A percentile compares a stretch with the other conserved stretches of the same genome.
These are phyloP conservation scores for Monosporascus ibericus DNA, from an alignment of 2,329 filamentous ascomycete species.

Conservation along the genomic window DNA sequence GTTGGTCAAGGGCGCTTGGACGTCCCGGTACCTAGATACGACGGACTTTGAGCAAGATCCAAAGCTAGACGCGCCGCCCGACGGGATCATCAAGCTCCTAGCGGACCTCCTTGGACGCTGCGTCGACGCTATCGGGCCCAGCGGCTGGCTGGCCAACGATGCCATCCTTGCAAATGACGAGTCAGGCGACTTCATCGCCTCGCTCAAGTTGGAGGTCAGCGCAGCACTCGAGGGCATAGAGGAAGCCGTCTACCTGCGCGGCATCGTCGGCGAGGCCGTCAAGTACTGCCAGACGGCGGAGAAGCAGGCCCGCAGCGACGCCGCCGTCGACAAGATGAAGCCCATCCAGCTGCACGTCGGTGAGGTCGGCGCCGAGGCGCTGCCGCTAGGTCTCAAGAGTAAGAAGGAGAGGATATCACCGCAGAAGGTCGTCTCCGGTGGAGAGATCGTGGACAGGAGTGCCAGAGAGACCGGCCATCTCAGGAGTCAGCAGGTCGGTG, in stretches of 20 bases:
- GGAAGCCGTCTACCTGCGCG: slow-evolving; percentile 59
- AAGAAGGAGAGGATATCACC: slow-evolving; percentile 39
- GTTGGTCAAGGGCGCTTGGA: slow-evolving; percentile 71
- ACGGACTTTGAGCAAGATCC: slow-evolving; percentile 40
- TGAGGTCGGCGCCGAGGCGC: slow-evolving; percentile 38
- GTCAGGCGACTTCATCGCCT: slow-evolving; percentile 57
- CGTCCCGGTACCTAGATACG: slow-evolving; percentile 60
- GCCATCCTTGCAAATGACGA: slow-evolving; percentile 46
- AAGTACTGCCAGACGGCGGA: slow-evolving; percentile 46
- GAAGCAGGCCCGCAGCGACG: slow-evolving; percentile 10
- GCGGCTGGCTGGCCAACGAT: slow-evolving; percentile 66
- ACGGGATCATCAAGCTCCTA: slow-evolving; percentile 65
- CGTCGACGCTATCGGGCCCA: slow-evolving; percentile 67
- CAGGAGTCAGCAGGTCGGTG: slow-evolving; percentile 71
- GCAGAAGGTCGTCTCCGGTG: slow-evolving; percentile 59
- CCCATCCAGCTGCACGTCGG: slow-evolving; percentile 39
- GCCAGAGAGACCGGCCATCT: slow-evolving; percentile 70
- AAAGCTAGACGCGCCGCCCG: slow-evolving; percentile 48
- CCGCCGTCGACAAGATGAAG: slow-evolving; percentile 31
- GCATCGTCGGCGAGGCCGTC: slow-evolving; percentile 60
- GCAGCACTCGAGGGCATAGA: slow-evolving; percentile 67
- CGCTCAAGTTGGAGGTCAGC: slow-evolving; percentile 62
- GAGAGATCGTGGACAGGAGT: slow-evolving; percentile 64
- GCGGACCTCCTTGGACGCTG: slow-evolving; percentile 66
- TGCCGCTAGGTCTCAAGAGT: slow-evolving; percentile 70